Evolutionary conservation across 768 basidiomycete genomes (phyloP), one percentile per base, ranked within the genome.

Genomic region (Mycena haematopus): DNA sequence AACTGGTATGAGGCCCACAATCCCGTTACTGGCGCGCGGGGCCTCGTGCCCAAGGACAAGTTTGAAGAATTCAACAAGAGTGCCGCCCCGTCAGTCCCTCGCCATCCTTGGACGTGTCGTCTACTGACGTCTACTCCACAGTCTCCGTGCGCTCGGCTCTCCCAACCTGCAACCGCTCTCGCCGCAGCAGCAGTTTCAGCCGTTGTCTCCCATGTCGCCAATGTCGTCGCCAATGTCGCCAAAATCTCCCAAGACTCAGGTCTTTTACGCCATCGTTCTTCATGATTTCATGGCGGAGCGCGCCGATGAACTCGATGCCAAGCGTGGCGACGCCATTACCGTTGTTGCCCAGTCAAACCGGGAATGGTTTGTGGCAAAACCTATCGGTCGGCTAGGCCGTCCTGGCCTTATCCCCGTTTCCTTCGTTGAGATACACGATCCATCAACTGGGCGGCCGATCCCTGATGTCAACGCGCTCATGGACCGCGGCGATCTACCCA

Each of bases 311-410:
- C 87, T 99, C 49, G 96, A 96, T 63, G 96, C 96, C 1, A 95
- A 91, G 70, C 86, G 89, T 0, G 96, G 96, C 36, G 97, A 99
- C 70, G 84, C 93, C 9, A 93, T 99, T 72, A 92, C 96, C 19
- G 94, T 99, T 63, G 97, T 99, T 59, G 97, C 97, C 0, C 97
- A 99, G 75, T 98, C 96, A n/a, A 99, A 99, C 72, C 93, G 95
- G 66, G 97, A 99, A 75, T 99, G 97, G 97, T 99, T 98, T 75
- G 97, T 99, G 51, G 97, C 97, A 27, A 99, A 99, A 77, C 95
- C 96, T 14, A 99, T 99, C 70, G 95, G 95, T 42, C 84, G 87
- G 58, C 85, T 99, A 21, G 96, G 97, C 31, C 90, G 96, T 56
- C 97, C 97, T 0, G 97, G 97, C 53, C 84, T 99, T 60, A 99